Conservation (phyloP, 805 yeast species). For the Monosporozyma unispora region DNA sequence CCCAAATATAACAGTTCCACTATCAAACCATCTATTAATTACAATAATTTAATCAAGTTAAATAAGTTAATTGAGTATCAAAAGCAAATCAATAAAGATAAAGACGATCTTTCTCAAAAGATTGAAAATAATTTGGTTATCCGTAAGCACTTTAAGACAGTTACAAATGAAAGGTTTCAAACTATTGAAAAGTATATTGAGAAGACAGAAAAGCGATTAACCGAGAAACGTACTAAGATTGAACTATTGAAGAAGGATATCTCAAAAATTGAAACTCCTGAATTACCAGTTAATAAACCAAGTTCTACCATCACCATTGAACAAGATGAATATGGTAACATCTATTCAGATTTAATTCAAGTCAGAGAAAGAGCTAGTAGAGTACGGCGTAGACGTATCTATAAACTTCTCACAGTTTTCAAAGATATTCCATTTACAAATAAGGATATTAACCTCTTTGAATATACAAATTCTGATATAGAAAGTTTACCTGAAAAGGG, state of each 20-base stretch:
- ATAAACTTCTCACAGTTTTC: constrained; percentile 11
- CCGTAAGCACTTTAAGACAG: neutral
- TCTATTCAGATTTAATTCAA: constrained; percentile 18
- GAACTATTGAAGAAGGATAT: constrained; percentile 2
- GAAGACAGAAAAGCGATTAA: neutral
- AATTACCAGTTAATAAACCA: constrained; percentile 1
- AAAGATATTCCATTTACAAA: constrained; percentile 3
- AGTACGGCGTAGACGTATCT: neutral
- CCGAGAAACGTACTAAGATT: constrained; percentile 2
- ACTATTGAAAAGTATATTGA: neutral
- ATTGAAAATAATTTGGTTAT: constrained; percentile 10
- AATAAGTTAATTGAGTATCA: constrained; percentile 24
- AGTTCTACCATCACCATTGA: neutral
- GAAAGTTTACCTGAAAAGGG: neutral
- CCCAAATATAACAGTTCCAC: neutral
- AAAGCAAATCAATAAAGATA: constrained; percentile 18
- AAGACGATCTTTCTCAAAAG: constrained; percentile 6
- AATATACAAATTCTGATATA: neutral
- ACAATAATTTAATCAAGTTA: constrained; percentile 21
- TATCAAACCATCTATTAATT: constrained; percentile 17
- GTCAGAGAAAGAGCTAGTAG: constrained; percentile 8
- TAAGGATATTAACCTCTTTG: neutral
- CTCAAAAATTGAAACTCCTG: neutral
- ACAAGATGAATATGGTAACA: constrained; percentile 22
- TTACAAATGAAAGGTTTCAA: neutral